phyloP scores from a whole-genome alignment of 2,329 filamentous ascomycete species.

The Fusarium pseudonygamai region DNA sequence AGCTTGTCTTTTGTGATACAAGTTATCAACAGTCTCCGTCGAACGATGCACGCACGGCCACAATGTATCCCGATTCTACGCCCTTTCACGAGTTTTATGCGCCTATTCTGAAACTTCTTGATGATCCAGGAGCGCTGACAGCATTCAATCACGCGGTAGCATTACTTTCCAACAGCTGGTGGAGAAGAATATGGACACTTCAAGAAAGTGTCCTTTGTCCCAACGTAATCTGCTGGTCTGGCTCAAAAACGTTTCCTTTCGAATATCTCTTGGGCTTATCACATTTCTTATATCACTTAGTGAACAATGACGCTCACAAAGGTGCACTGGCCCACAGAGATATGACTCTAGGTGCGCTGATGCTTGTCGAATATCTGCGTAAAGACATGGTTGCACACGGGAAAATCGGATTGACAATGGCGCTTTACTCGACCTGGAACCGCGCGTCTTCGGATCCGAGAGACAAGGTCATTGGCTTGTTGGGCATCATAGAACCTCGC shows the following conservation, averaged over 20 bases:
- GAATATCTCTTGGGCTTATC: not conserved
- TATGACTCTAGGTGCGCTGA: not conserved
- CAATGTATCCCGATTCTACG: not conserved
- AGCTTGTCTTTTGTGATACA: not conserved
- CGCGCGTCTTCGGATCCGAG: not conserved
- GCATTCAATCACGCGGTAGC: not conserved
- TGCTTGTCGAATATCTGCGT: not conserved
- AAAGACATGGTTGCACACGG: not conserved
- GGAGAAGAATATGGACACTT: slow-evolving; percentile 15
- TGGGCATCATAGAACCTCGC: not conserved
- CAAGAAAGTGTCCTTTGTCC: slow-evolving; percentile 7
- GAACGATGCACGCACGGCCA: not conserved
- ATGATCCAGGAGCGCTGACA: not conserved
- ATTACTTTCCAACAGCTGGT: not conserved
- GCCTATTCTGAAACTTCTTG: not conserved
- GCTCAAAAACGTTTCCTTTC: not conserved
- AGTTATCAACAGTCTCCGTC: not conserved
- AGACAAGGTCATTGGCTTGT: slow-evolving; percentile 2
- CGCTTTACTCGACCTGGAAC: slow-evolving; percentile 9
- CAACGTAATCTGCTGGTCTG: slow-evolving; percentile 5
- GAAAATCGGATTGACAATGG: not conserved
- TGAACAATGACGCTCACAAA: not conserved
- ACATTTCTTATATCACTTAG: not conserved
- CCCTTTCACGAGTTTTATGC: not conserved
- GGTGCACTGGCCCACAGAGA: not conserved